phyloP scores from a whole-genome alignment of 1,284 basidiomycete genomes.

The Schizophyllum commune region DNA sequence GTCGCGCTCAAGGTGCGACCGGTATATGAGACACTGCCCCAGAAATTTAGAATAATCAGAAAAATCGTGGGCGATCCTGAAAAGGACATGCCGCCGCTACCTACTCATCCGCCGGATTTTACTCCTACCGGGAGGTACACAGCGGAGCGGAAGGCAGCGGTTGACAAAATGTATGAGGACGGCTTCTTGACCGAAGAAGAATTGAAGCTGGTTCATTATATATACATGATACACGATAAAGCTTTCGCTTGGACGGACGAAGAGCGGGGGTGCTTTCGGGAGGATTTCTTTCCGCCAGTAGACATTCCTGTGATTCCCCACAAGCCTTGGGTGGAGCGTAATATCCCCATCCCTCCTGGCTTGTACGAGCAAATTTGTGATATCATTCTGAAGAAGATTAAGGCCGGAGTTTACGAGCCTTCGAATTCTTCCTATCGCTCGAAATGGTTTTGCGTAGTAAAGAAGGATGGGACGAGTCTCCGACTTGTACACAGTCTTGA shows the following conservation, averaged over 20 bases:
- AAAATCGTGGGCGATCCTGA: constrained; percentile 15
- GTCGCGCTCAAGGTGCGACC: no score
- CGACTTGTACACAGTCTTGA: constrained; percentile 24
- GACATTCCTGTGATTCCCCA: constrained; percentile 27
- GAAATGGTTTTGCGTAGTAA: constrained; percentile 24
- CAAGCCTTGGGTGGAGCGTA: constrained; percentile 11
- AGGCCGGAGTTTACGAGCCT: no score
- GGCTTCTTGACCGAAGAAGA: no score
- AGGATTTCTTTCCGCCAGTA: no score
- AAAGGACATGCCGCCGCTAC: constrained; percentile 13
- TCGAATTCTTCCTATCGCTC: no score
- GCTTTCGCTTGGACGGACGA: constrained; percentile 26
- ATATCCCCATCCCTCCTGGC: constrained; percentile 19
- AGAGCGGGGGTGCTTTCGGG: constrained; percentile 23
- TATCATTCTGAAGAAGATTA: constrained; percentile 14
- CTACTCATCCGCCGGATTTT: constrained; percentile 1
- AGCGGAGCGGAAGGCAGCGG: constrained; percentile 1
- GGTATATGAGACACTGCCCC: no score
- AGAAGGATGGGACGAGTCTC: constrained; percentile 22
- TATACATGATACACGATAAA: constrained; percentile 14
- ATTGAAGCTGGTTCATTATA: constrained; percentile 14
- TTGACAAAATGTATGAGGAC: no score
- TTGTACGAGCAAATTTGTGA: constrained; percentile 25
- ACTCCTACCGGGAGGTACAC: constrained; percentile 8
- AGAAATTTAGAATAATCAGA: no score